Evolutionary conservation across 768 basidiomycete genomes (phyloP).

Genomic region (Agrocybe pediades): DNA sequence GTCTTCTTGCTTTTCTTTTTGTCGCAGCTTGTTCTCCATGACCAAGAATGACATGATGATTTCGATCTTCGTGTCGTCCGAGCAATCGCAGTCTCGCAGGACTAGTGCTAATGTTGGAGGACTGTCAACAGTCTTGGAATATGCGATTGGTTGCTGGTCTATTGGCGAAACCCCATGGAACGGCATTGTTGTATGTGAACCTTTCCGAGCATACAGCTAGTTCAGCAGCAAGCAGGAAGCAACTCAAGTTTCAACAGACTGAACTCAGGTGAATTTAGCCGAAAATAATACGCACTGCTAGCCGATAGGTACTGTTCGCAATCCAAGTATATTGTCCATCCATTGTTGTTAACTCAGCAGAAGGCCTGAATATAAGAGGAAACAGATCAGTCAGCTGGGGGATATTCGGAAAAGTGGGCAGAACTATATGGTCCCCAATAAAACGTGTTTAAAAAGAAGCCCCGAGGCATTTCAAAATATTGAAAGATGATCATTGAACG

Average conservation of each 20-base stretch:
- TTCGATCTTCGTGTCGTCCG: conserved; percentile 12
- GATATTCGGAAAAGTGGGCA: not conserved
- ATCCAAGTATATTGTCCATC: conserved; percentile 16
- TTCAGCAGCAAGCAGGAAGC: too few relatives aligned
- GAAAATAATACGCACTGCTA: conserved; percentile 6
- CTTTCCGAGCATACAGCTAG: too few relatives aligned
- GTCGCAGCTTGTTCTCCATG: conserved; percentile 17
- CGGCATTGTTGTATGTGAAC: not conserved
- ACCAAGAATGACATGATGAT: conserved; percentile 20
- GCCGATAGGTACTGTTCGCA: conserved; percentile 8
- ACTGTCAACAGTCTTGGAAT: conserved; percentile 10
- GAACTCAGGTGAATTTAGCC: too few relatives aligned
- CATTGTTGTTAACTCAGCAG: conserved; percentile 6
- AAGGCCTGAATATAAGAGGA: not conserved
- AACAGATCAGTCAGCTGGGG: not conserved
- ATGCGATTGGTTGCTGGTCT: conserved; percentile 13
- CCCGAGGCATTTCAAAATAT: too few relatives aligned
- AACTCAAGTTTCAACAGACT: too few relatives aligned
- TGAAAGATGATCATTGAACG: too few relatives aligned
- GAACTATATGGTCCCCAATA: not conserved
- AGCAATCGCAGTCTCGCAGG: conserved; percentile 5
- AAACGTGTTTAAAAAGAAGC: not conserved
- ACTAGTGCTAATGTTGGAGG: conserved; percentile 13
- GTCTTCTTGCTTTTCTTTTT: conserved; percentile 15
- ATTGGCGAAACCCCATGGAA: conserved; percentile 12